Evolutionary conservation across 2,329 filamentous ascomycete genomes (phyloP), one percentile per base, ranked within the genome.

Genomic region (Lasiodiplodia hormozganensis): DNA sequence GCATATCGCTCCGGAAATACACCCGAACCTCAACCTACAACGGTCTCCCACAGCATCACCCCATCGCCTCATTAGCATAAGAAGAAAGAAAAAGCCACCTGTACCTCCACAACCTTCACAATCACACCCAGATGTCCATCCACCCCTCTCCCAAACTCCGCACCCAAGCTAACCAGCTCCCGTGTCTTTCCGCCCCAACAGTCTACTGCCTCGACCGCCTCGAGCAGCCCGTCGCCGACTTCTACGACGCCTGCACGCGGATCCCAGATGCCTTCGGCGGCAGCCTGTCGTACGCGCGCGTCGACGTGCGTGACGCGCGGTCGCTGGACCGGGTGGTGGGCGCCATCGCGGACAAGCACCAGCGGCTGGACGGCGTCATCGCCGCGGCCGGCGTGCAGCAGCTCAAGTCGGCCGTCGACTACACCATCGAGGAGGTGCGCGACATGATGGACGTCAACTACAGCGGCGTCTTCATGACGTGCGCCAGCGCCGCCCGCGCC

Each of bases 391-490:
- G 86, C 1, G 90, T 93, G 73, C 92, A 96, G 80, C 90, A 96
- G 79, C 91, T 95, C 79, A 92, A 88, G 0, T 81, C 92, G 0
- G 93, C 94, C 0, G 83, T 97, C 68, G 92, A 96, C 49, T 96
- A 96, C 77, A 80, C 83, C 2, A 78, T 82, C 65, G 83, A 86
- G 72, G 87, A 89, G 70, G 83, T 85, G 68, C 85, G 86, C 70
- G 83, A 79, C 51, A 88, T 89, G 86, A 83, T 89, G 62, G 84
- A 86, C 68, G 81, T 87, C 69, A 88, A 88, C 72, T 83, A 88
- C 70, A 88, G 85, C 0, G 87, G 87, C 14, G 86, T 87, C 16
- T 86, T 89, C 74, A 85, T 89, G 81, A 85, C 87, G 7, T 85
- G 87, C 3, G 84, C 87, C 73, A 87, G 86, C 23, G 86, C 84